Evolutionary conservation across 2,329 filamentous ascomycete genomes (phyloP).

Genomic region (Raffaelea arxii): DNA sequence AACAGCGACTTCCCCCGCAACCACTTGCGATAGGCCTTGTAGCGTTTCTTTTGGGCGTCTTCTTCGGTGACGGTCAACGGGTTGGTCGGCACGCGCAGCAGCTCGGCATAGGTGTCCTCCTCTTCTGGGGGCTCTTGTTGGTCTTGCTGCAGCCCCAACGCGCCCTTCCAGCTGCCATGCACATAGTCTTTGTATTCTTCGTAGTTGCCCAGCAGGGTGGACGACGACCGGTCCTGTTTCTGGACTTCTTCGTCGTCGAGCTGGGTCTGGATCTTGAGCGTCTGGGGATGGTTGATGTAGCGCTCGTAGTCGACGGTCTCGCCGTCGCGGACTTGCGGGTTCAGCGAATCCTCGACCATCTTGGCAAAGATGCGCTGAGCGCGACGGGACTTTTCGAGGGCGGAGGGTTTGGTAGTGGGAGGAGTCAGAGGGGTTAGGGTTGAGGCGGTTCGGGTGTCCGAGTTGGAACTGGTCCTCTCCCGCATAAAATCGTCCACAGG

Average conservation of each 20-base stretch:
- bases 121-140: slow-evolving; percentile 52
- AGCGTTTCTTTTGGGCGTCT: slow-evolving; percentile 83
- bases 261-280: too few relatives aligned
- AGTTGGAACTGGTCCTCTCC: too few relatives aligned
- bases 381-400: slow-evolving; percentile 67
- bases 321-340: slow-evolving; percentile 72
- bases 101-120: slow-evolving; percentile 63
- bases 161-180: slow-evolving; percentile 55
- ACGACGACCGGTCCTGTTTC: slow-evolving; percentile 67
- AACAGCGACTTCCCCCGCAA: slow-evolving; percentile 89
- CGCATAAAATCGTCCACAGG: slow-evolving; percentile 6
- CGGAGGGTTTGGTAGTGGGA: slow-evolving; percentile 39
- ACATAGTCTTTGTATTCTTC: slow-evolving; percentile 77
- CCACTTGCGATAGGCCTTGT: slow-evolving; percentile 96
- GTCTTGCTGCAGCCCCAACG: slow-evolving; percentile 26
- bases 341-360: slow-evolving; percentile 74
- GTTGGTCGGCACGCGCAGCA: slow-evolving; percentile 68
- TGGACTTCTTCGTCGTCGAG: not conserved
- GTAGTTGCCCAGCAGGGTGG: slow-evolving; percentile 53
- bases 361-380: slow-evolving; percentile 85
- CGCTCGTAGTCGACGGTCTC: slow-evolving; percentile 81
- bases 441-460: too few relatives aligned
- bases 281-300: slow-evolving; percentile 84
- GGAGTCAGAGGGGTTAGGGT: too few relatives aligned
- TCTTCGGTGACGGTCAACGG: slow-evolving; percentile 81